These are phyloP conservation scores for Chlorencoelia australis DNA, from an alignment of 2,329 filamentous ascomycete species.

Conservation along the genomic window DNA sequence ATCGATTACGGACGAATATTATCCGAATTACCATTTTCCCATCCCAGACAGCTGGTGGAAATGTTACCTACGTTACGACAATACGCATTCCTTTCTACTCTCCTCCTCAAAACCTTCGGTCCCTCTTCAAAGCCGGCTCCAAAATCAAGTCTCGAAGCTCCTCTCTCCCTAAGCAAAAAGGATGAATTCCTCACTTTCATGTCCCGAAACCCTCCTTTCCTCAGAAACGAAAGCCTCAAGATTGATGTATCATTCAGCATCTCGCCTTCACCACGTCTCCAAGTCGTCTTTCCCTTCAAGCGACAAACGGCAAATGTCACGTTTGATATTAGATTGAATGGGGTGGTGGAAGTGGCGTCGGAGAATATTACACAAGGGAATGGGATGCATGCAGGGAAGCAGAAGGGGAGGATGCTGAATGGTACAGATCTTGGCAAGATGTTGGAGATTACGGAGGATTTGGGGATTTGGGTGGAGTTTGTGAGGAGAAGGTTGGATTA, in stretches of 20 bases:
- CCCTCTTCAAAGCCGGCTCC: slow-evolving; percentile 5
- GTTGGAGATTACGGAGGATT: slow-evolving; percentile 36
- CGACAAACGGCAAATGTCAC: slow-evolving; percentile 23
- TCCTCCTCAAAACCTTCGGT: slow-evolving; percentile 54
- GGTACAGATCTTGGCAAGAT: slow-evolving; percentile 32
- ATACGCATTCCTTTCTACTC: slow-evolving; percentile 58
- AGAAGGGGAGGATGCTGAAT: slow-evolving; percentile 10
- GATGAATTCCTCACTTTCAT: slow-evolving; percentile 25
- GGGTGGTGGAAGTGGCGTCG: slow-evolving; percentile 20
- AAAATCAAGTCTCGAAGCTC: too few relatives aligned
- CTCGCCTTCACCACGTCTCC: slow-evolving; percentile 21
- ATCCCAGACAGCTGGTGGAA: slow-evolving; percentile 64
- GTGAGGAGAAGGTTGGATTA: slow-evolving; percentile 25
- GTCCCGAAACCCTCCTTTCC: slow-evolving; percentile 5
- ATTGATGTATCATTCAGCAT: slow-evolving; percentile 23
- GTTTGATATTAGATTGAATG: slow-evolving; percentile 24
- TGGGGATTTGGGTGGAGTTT: slow-evolving; percentile 44
- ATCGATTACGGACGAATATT: slow-evolving; percentile 60
- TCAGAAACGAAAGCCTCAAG: slow-evolving; percentile 1
- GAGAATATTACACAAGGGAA: slow-evolving; percentile 21
- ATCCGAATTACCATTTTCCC: slow-evolving; percentile 62
- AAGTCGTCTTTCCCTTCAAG: slow-evolving; percentile 22
- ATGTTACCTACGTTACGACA: slow-evolving; percentile 68
- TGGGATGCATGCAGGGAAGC: background rate
- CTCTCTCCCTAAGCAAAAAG: slow-evolving; percentile 15